These are phyloP conservation scores for Pouteria glomerata DNA, from an alignment of 148 eudicot species.

Conservation along the genomic window DNA sequence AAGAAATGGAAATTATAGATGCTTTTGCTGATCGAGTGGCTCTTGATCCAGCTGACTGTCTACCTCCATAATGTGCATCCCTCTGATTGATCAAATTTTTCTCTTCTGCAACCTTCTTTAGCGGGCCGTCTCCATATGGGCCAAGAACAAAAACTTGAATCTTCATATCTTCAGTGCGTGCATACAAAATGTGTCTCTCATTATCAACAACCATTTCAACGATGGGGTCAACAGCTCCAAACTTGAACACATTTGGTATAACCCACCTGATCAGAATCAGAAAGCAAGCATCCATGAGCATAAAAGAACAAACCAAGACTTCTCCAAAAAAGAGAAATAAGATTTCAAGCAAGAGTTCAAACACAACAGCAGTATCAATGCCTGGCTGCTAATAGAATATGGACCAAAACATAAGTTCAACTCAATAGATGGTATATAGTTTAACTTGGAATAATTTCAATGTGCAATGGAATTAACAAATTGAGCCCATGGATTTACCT, in stretches of 20 bases:
- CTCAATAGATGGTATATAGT: background rate
- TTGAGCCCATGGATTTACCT: background rate
- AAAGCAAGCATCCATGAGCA: constrained; percentile 2
- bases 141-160: constrained; percentile 85
- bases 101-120: constrained; percentile 85
- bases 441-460: background rate
- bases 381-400: background rate
- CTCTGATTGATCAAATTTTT: constrained; percentile 79
- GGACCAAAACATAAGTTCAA: background rate
- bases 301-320: constrained; percentile 11
- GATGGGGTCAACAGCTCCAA: constrained; percentile 93
- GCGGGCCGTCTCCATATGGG: constrained; percentile 75
- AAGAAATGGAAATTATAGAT: constrained; percentile 76
- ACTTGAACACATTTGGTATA: constrained; percentile 91
- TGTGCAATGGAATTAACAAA: background rate
- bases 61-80: constrained; percentile 60
- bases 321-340: no score
- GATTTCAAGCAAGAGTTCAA: background rate
- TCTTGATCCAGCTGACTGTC: constrained; percentile 69
- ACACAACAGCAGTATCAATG: background rate
- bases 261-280: constrained; percentile 68
- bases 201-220: constrained; percentile 94
- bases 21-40: constrained; percentile 58
- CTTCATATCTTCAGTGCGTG: constrained; percentile 91
- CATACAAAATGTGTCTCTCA: constrained; percentile 87